phyloP scores from a whole-genome alignment of 2,329 filamentous ascomycete species.

The Pleoardoris graminearum region DNA sequence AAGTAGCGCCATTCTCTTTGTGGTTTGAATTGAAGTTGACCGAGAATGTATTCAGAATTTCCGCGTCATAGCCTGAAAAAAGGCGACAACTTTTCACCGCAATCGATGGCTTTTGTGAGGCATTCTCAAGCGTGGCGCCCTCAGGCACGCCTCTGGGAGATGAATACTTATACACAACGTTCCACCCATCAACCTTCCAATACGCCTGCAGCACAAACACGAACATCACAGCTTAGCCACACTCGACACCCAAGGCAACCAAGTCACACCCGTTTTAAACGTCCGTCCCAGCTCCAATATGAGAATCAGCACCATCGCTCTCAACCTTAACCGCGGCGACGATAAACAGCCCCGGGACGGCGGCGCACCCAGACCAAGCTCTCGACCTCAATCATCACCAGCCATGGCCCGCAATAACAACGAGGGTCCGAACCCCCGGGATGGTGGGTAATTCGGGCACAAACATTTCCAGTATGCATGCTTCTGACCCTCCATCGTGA shows the following conservation, averaged over 20 bases:
- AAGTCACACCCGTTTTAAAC: slow-evolving; percentile 9
- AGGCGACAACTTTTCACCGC: slow-evolving; percentile 35
- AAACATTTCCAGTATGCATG: slow-evolving; percentile 11
- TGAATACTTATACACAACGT: slow-evolving; percentile 23
- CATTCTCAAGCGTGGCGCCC: slow-evolving; percentile 25
- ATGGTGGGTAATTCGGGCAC: slow-evolving; percentile 35
- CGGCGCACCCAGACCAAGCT: slow-evolving; percentile 33
- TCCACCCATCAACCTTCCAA: slow-evolving; percentile 11
- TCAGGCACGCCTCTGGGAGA: slow-evolving; percentile 28
- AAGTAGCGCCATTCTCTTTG: slow-evolving; percentile 23
- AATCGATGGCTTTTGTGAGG: slow-evolving; percentile 24
- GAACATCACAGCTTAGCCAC: slow-evolving; percentile 15
- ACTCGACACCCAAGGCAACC: slow-evolving; percentile 12
- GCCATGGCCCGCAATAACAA: slow-evolving; percentile 18
- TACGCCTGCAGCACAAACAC: slow-evolving; percentile 12
- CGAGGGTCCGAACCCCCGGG: slow-evolving; percentile 28
- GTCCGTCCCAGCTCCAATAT: slow-evolving; percentile 17
- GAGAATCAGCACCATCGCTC: slow-evolving; percentile 17
- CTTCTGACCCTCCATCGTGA: not conserved
- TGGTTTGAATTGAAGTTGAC: slow-evolving; percentile 19
- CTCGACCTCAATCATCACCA: slow-evolving; percentile 18
- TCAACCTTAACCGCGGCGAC: slow-evolving; percentile 20
- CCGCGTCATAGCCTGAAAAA: slow-evolving; percentile 37
- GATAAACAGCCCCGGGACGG: slow-evolving; percentile 37
- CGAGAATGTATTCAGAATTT: slow-evolving; percentile 17